phyloP scores from a whole-genome alignment of 768 basidiomycete species.

The Phallus indusiatus region DNA sequence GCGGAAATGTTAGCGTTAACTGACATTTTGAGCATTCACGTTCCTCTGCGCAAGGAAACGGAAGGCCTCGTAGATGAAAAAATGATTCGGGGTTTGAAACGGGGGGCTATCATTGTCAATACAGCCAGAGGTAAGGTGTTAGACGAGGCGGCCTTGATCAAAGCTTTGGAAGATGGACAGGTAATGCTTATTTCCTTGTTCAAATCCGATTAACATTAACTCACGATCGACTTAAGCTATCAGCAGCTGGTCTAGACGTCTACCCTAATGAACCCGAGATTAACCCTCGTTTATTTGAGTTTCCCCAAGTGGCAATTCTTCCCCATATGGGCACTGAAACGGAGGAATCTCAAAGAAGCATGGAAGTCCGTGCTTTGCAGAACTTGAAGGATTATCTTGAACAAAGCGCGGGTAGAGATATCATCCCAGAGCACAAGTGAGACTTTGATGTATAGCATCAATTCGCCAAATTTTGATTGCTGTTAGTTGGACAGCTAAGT shows the following conservation, averaged over 20 bases:
- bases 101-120: conserved; percentile 71
- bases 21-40: conserved; percentile 81
- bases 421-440: conserved; percentile 44
- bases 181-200: conserved; percentile 36
- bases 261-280: conserved; percentile 78
- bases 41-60: conserved; percentile 71
- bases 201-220: not conserved
- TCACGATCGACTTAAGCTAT: conserved; percentile 41
- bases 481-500: not conserved
- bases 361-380: conserved; percentile 78
- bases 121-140: conserved; percentile 88
- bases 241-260: conserved; percentile 76
- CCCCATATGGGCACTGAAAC: conserved; percentile 92
- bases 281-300: conserved; percentile 69
- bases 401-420: conserved; percentile 52
- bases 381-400: conserved; percentile 67
- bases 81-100: conserved; percentile 70
- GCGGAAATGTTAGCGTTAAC: conserved; percentile 55
- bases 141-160: conserved; percentile 80
- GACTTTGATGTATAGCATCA: not conserved
- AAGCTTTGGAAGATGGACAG: conserved; percentile 78
- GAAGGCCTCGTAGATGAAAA: conserved; percentile 63
- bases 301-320: conserved; percentile 74
- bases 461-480: not conserved
- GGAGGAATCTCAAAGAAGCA: conserved; percentile 66